phyloP scores from a whole-genome alignment of 139 green algal genomes.

The Pleodorina starrii region DNA sequence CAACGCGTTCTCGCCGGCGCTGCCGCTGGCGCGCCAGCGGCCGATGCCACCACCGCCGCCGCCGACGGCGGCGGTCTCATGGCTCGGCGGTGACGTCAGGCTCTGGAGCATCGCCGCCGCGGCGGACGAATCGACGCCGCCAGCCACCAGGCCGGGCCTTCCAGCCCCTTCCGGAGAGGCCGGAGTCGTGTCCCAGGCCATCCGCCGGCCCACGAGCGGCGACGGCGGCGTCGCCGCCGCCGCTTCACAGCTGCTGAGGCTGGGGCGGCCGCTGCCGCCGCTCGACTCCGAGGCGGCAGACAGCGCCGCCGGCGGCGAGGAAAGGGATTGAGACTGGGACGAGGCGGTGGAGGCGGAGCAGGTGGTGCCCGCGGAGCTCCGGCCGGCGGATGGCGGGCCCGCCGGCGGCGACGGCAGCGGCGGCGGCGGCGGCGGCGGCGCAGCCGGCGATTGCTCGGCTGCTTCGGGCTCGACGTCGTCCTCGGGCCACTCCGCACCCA shows the following conservation, averaged over 20 bases:
- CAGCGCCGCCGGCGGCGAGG: background rate
- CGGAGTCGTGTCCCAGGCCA: background rate
- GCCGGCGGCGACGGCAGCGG: background rate
- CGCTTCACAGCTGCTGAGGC: background rate
- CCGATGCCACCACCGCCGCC: background rate
- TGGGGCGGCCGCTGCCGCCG: background rate
- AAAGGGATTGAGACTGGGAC: background rate
- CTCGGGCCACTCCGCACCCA: background rate
- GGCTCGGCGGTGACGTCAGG: no score
- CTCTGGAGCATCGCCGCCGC: no score
- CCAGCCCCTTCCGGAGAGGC: no score
- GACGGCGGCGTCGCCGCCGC: background rate
- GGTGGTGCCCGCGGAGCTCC: background rate
- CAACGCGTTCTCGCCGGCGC: background rate
- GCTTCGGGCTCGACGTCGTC: background rate
- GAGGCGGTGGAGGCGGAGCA: background rate
- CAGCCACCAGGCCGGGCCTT: no score
- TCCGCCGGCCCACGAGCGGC: background rate
- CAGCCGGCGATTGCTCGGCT: background rate
- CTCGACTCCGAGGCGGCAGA: background rate
- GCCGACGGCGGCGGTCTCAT: no score
- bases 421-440: background rate
- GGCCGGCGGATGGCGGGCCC: background rate
- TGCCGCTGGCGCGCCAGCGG: background rate
- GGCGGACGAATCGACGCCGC: no score